Base-by-base conservation (phyloP, 2,329 filamentous ascomycete genomes). In the Akanthomyces uredinophilus region DNA sequence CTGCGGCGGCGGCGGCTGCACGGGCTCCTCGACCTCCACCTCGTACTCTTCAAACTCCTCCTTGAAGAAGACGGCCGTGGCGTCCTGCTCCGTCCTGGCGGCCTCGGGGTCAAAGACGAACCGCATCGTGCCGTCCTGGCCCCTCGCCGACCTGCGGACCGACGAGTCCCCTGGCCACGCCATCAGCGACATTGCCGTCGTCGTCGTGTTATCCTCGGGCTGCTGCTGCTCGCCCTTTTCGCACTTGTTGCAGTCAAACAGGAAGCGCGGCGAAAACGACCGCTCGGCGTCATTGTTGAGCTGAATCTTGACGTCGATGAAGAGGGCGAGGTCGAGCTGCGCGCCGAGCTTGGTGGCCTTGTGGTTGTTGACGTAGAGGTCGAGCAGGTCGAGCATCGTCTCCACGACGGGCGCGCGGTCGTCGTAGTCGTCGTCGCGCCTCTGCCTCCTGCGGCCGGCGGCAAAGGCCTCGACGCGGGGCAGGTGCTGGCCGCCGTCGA, bases 291-390 rank as follows among this genome's bases (percentile, higher is more conserved):
- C 89, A 69, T 90, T 85, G 74, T 98, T 97, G 65, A 97, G 81
- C 27, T 85, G 82, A 65, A 98, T 96, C 71, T 95, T 91, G 68
- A 96, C 87, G 66, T 89, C 86, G 70, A 98, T 91, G 72, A 96
- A 94, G 60, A 83, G 83, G 67, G 94, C 88, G 49, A 94, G 81
- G 52, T 88, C 84, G 74, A 91, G 89, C 53, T 84, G 79, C 18
- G 83, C 80, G 7, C 92, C 93, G 22, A 96, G 80, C 56, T 88
- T 86, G 39, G 92, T 96, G 57, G 83, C 81, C 66, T 85, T 84
- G 60, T 86, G 85, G 71, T 96, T 89, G 70, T 96, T 90, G 0
- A 92, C 95, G 74, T 97, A 98, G 3, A 98, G 83, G 70, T 99
- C 94, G 29, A 98, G 83, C 0, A 97, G 81, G 71, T 98, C 95